A percentile compares a stretch with the other conserved stretches of the same genome.
phyloP scores from a whole-genome alignment of 2,329 filamentous ascomycete genomes.

The Diaporthe capsici region DNA sequence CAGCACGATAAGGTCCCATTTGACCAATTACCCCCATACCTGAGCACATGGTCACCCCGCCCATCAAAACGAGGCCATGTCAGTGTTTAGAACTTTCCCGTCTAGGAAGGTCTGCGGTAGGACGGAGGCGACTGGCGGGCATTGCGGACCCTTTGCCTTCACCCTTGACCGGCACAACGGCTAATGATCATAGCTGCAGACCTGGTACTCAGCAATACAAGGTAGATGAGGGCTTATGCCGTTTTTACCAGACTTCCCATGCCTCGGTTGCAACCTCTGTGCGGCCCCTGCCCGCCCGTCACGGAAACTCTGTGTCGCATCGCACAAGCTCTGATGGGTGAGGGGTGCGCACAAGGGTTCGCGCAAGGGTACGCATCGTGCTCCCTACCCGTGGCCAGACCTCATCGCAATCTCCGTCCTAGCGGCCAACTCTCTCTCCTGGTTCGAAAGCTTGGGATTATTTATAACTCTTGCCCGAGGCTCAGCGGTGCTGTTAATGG shows the following conservation, averaged over 20 bases:
- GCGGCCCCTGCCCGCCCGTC: not conserved
- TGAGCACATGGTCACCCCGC: not conserved
- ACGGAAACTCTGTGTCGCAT: not conserved
- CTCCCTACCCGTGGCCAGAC: not conserved
- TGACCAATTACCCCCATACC: not conserved
- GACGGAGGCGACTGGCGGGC: not conserved
- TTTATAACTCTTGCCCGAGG: not conserved
- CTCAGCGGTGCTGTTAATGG: not conserved
- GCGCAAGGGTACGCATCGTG: not conserved
- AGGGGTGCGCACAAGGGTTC: not conserved
- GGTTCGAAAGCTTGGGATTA: not conserved
- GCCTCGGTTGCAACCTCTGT: conserved; percentile 19
- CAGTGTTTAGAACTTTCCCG: not conserved
- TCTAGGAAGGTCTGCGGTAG: conserved; percentile 13
- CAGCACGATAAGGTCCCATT: not conserved
- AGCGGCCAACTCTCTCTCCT: not conserved
- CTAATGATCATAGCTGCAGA: not conserved
- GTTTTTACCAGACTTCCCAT: not conserved
- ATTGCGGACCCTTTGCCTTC: not conserved
- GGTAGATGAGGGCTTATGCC: not conserved
- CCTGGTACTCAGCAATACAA: not conserved
- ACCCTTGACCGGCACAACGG: conserved; percentile 2
- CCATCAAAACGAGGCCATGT: not conserved
- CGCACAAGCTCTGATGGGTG: not conserved
- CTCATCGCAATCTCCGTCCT: not conserved